Evolutionary conservation across 441 rosid genomes (phyloP), one percentile per base, ranked within the genome.

Genomic region (Manihot esculenta): DNA sequence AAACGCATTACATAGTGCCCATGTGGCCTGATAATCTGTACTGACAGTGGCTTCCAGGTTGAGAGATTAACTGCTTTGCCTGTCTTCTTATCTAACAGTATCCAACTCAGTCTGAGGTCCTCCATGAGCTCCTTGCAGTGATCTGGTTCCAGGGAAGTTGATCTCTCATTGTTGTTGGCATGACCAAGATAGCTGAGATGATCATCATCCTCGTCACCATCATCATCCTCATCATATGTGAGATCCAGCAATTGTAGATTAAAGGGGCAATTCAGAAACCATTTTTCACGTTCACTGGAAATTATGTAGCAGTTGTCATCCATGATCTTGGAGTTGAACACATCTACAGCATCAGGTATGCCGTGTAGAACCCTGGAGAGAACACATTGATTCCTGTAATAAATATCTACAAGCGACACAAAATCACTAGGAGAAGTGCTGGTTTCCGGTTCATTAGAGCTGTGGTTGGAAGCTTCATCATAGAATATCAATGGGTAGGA

Each of bases 21-120:
- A 35, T 35, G 41, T 11, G 75, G 69, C 80, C 78, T 64, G 18
- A 41, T 45, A 66, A 72, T 82, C 49, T 65, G 41, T 35, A 56
- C 72, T 1, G 23, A 71, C 53, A 79, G 0, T 20, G 84, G 81
- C 77, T 71, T 76, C 84, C 80, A 74, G 49, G 76, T 80, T 0
- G 78, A 84, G 53, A 79, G 75, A 57, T 78, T 82, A 20, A 77
- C 81, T 24, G 79, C 66, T 49, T 64, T 80, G 17, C 85, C 84
- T 33, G 65, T 50, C 41, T 68, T 83, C 71, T 70, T 79, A 63
- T 77, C 80, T 20, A 81, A 51, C 53, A 79, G 57, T 65, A 81
- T 78, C 82, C 82, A 79, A 70, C 84, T 79, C 73, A 81, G 53
- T 69, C 78, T 72, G 41, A 79, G 48, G 7, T 71, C 57, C n/a